Conservation (phyloP, 176 grass and related monocot species). For the Thinopyrum elongatum region DNA sequence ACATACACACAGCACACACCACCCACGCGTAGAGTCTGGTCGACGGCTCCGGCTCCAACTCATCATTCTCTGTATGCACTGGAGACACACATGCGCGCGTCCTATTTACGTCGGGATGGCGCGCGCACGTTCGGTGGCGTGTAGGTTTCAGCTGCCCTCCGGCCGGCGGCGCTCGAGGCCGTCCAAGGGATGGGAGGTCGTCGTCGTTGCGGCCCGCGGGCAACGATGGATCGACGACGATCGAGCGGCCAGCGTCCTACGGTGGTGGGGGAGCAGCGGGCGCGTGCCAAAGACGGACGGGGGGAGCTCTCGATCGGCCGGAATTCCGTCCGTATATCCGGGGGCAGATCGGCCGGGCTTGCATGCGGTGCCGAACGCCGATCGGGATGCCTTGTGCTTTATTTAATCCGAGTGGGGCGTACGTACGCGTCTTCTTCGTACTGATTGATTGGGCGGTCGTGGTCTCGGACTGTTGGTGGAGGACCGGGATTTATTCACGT, state of each 20-base stretch:
- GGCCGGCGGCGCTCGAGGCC: background rate
- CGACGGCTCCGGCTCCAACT: background rate
- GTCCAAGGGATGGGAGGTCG: background rate
- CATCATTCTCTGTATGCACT: background rate
- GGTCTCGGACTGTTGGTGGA: background rate
- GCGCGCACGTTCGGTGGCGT: background rate
- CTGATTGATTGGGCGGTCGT: background rate
- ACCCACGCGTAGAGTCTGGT: background rate
- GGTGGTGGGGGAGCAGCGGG: no score
- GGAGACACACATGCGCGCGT: constrained; percentile 6
- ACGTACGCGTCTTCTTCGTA: background rate
- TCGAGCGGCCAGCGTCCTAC: no score
- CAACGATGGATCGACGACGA: background rate
- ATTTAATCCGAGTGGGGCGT: background rate
- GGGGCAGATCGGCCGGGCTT: background rate
- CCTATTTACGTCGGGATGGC: background rate
- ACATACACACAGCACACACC: background rate
- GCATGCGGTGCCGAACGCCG: background rate
- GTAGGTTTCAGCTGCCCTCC: background rate
- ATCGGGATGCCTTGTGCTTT: background rate
- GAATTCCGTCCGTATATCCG: constrained; percentile 19
- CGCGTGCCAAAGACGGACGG: background rate
- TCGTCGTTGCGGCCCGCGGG: background rate
- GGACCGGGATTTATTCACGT: background rate
- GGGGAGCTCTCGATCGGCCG: background rate